Evolutionary conservation across 768 basidiomycete species (phyloP).

Genomic region (Chlorophyllum brunneum): DNA sequence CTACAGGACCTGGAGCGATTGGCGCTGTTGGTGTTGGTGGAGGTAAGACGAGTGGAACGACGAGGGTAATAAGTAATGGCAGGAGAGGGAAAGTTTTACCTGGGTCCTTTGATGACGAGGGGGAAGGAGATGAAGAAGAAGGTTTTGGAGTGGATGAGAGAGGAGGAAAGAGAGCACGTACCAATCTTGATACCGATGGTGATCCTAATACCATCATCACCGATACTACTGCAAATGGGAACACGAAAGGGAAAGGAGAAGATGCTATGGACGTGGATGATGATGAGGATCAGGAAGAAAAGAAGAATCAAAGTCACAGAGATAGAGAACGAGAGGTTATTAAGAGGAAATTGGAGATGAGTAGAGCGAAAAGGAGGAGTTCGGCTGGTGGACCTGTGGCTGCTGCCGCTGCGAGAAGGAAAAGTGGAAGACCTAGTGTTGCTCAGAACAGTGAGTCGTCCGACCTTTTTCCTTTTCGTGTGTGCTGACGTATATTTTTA

Average conservation of each 20-base stretch:
- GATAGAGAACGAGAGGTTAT: conserved; percentile 56
- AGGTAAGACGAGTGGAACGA: conserved; percentile 29
- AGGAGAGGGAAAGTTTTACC: conserved; percentile 44
- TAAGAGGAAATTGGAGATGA: conserved; percentile 60
- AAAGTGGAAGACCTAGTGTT: conserved; percentile 31
- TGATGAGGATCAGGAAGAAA: conserved; percentile 27
- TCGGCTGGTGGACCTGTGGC: conserved; percentile 47
- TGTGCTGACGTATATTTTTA: conserved; percentile 19
- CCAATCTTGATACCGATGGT: conserved; percentile 30
- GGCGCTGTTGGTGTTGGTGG: conserved; percentile 22
- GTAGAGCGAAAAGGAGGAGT: conserved; percentile 66
- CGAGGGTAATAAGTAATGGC: conserved; percentile 46
- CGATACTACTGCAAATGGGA: conserved; percentile 21
- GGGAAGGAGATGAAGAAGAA: conserved; percentile 41
- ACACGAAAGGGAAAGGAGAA: conserved; percentile 34
- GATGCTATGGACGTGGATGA: conserved; percentile 16
- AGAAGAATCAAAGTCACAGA: conserved; percentile 32
- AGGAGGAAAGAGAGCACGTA: conserved; percentile 28
- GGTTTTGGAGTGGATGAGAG: conserved; percentile 27
- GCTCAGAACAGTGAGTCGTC: conserved; percentile 33
- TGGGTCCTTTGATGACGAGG: conserved; percentile 56
- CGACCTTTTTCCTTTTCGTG: conserved; percentile 5
- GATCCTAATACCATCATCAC: conserved; percentile 13
- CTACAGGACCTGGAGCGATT: conserved; percentile 16
- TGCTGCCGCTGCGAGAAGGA: conserved; percentile 35